Base-by-base conservation (phyloP, 2,329 filamentous ascomycete genomes). In the Colletotrichum noveboracense region DNA sequence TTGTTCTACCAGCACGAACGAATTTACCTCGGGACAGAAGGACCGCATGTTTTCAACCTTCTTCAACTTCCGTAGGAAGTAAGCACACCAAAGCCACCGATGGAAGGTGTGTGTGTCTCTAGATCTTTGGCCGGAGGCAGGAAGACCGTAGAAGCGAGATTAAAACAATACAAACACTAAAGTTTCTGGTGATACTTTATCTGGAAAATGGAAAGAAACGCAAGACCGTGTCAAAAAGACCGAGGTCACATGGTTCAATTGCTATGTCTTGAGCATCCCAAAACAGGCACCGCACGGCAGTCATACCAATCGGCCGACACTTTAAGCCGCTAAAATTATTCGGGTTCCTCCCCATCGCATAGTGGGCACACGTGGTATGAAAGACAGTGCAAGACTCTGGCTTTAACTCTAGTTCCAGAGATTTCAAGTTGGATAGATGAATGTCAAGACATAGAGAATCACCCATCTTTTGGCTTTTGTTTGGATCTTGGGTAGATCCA, bases 11-110 rank as follows among this genome's bases (percentile, higher is more conserved):
- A 76, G 71, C 24, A 76, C 71, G 7, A 70, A 74, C 26, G 84
- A 87, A 78, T 89, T 89, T 80, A 87, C 86, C 6, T 52, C 83
- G 14, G 85, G 84, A 6, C 87, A 88, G 79, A 79, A 81, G 34
- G 81, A 80, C 34, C 85, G 86, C 71, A 86, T 87, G 80, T 70
- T 76, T 30, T 55, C 61, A n/a, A 76, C 66, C 2, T 76, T 76
- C 26, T 75, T 76, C 7, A 66, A 34, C 3, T 55, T 62, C 18
- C 52, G 76, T 32, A 77, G 76, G 14, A 77, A 78, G 34, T 75
- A 67, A 34, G 28, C 14, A 24, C 1, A 28, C 7, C 7, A 12
- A 56, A 28, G 24, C n/a, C 21, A 18, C 0, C 6, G n/a, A 52
- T 7, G 43, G n/a, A 12, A 24, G 6, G 43, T 4, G n/a, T 52